These are phyloP conservation scores for Diutina siamensis DNA, from an alignment of 1,139 yeast species.

Conservation along the genomic window DNA sequence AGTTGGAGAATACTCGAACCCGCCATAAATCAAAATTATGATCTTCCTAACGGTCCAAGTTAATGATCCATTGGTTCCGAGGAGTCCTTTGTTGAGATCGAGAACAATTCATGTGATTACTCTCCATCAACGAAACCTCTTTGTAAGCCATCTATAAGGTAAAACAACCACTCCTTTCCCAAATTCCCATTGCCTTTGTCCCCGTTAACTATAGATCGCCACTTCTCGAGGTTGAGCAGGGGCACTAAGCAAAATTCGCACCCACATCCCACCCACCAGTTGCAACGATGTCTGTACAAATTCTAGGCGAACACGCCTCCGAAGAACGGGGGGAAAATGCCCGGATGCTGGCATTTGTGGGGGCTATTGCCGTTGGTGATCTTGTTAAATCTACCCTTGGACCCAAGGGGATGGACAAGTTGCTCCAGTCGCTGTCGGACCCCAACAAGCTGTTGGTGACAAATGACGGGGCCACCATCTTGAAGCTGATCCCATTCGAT, in stretches of 20 bases:
- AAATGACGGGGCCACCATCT: conserved; percentile 96
- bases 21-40: no score
- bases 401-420: conserved; percentile 97
- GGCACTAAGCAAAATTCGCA: not conserved
- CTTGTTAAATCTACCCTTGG: conserved; percentile 92
- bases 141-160: no score
- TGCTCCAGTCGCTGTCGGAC: conserved; percentile 78
- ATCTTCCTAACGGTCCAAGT: no score
- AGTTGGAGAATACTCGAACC: no score
- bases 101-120: no score
- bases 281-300: conserved; percentile 58
- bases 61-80: no score
- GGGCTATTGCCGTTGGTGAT: conserved; percentile 98
- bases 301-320: conserved; percentile 93
- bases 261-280: not conserved
- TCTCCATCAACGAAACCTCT: no score
- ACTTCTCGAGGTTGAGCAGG: not conserved
- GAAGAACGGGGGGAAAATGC: conserved; percentile 98
- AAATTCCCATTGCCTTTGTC: no score
- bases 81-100: no score
- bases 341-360: conserved; percentile 91
- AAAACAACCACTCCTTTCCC: no score
- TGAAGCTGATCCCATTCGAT: conserved; percentile 88
- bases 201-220: no score
- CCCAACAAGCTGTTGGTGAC: conserved; percentile 69